Conservation (phyloP, 2,329 filamentous ascomycete genomes). For the Myrmaecium sp. region DNA sequence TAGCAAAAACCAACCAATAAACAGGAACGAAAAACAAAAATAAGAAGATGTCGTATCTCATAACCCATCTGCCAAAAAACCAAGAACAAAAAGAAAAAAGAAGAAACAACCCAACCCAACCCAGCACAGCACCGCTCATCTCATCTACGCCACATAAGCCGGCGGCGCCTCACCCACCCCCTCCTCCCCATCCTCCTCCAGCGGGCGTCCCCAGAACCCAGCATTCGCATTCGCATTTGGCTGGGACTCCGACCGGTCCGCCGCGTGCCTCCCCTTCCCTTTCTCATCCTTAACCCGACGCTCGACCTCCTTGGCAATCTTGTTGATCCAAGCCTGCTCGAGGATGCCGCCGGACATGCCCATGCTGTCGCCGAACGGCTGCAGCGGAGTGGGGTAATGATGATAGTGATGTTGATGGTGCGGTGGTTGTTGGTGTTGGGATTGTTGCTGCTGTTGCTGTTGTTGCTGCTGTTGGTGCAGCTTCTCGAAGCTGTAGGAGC, state of each 20-base stretch:
- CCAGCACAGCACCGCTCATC: too few relatives aligned
- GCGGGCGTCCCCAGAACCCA: slow-evolving; percentile 10
- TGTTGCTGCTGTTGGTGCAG: too few relatives aligned
- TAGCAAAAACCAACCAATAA: not conserved
- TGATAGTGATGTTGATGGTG: too few relatives aligned
- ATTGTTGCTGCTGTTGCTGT: too few relatives aligned
- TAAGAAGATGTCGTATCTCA: too few relatives aligned
- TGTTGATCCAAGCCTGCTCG: slow-evolving; percentile 74
- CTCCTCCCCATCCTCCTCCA: slow-evolving; percentile 11
- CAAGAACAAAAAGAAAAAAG: too few relatives aligned
- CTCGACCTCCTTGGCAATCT: slow-evolving; percentile 88
- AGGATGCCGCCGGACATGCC: slow-evolving; percentile 36
- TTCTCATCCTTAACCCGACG: slow-evolving; percentile 80
- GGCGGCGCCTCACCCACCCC: slow-evolving; percentile 16
- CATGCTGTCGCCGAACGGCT: not conserved
- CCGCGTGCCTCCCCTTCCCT: slow-evolving; percentile 12
- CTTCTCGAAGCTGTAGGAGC: too few relatives aligned
- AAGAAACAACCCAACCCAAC: too few relatives aligned
- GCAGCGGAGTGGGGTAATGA: slow-evolving; percentile 6
- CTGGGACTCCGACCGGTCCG: slow-evolving; percentile 1
- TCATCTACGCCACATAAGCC: slow-evolving; percentile 18
- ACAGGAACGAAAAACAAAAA: too few relatives aligned
- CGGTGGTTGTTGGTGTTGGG: too few relatives aligned
- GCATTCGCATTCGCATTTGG: slow-evolving; percentile 4
- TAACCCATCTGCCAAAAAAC: too few relatives aligned